phyloP scores from a whole-genome alignment of 2,329 filamentous ascomycete species.

The Ceratocystis smalleyi region DNA sequence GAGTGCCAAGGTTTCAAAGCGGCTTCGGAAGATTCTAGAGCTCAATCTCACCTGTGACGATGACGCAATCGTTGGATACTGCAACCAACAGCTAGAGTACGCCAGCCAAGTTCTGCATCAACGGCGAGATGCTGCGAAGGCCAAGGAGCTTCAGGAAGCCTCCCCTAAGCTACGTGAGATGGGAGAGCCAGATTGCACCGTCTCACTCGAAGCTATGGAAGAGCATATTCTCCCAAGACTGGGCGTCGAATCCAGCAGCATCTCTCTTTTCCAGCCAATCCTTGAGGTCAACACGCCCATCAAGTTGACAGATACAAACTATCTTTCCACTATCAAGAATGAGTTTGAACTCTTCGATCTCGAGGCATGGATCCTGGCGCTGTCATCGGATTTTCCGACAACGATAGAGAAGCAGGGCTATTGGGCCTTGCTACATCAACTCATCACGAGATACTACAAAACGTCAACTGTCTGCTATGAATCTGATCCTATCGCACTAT shows the following conservation, averaged over 20 bases:
- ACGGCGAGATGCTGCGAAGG: neutral
- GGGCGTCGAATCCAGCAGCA: neutral
- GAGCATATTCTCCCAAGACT: neutral
- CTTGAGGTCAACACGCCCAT: neutral
- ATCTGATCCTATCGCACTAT: slow-evolving; percentile 31
- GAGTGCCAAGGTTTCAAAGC: slow-evolving; percentile 30
- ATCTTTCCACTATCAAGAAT: neutral
- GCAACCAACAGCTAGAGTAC: neutral
- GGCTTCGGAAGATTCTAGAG: slow-evolving; percentile 27
- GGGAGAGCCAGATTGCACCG: neutral
- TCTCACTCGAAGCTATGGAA: neutral
- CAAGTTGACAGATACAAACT: neutral
- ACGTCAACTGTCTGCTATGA: slow-evolving; percentile 24
- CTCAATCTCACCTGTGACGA: neutral
- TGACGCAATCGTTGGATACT: neutral
- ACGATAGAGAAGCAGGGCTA: neutral
- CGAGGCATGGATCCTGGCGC: neutral
- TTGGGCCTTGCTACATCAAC: slow-evolving; percentile 21
- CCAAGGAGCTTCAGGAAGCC: neutral
- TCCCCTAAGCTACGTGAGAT: neutral
- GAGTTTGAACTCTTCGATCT: neutral
- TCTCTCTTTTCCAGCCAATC: neutral
- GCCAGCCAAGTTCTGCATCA: neutral
- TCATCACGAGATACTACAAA: slow-evolving; percentile 25
- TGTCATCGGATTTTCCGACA: neutral